These are phyloP conservation scores for Gastrolobium villosum DNA, from an alignment of 306 rosid species.

Conservation along the genomic window DNA sequence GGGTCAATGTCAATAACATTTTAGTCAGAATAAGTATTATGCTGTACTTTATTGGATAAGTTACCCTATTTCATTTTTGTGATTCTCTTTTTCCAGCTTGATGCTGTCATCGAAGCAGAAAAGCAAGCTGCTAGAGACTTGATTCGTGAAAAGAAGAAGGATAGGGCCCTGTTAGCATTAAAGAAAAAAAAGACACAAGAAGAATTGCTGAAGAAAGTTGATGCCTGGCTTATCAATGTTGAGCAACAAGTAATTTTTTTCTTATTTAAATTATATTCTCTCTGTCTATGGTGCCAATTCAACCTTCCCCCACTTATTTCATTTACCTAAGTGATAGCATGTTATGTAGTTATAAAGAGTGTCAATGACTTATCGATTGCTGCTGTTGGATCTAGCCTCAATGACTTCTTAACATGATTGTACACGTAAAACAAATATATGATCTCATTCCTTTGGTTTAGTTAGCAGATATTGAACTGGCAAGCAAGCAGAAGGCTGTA, in stretches of 20 bases:
- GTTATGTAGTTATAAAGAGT: background rate
- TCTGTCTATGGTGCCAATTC: constrained; percentile 19
- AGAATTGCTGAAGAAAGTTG: constrained; percentile 95
- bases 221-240: constrained; percentile 91
- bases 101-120: constrained; percentile 94
- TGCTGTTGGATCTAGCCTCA: background rate
- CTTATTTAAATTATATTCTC: background rate
- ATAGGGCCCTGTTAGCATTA: constrained; percentile 88
- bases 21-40: background rate
- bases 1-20: background rate
- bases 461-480: constrained; percentile 93
- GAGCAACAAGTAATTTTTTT: constrained; percentile 87
- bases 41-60: constrained; percentile 9
- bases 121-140: constrained; percentile 93
- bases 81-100: constrained; percentile 68
- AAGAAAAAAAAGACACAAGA: constrained; percentile 94
- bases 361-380: background rate
- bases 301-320: background rate
- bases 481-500: constrained; percentile 95
- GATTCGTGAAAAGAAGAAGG: constrained; percentile 91
- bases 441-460: constrained; percentile 53
- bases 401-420: background rate
- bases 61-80: background rate
- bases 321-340: background rate
- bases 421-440: constrained; percentile 6